Base-by-base conservation (phyloP, 164 flowering plant species). In the Taxillus chinensis region DNA sequence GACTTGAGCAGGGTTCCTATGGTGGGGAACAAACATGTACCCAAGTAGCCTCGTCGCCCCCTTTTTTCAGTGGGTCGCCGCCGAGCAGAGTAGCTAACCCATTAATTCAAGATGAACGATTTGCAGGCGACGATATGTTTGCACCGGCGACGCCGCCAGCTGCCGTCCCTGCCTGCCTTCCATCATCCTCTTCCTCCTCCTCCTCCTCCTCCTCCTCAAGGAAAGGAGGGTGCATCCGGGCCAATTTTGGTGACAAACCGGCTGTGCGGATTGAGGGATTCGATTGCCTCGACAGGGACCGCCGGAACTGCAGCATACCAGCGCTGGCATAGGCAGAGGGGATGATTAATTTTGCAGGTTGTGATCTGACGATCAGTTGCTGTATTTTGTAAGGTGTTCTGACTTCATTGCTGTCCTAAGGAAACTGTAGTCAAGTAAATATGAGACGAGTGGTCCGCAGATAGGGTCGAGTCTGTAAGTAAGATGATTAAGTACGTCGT, bases 81-180 rank as follows among this genome's bases (percentile, higher is more conserved):
- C 91, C 91, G 64, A 77, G 87, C 74, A 77, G 91, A 82, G 86
- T 80, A 54, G 71, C 87, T 69, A 85, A 86, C 81, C 91, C 91
- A 62, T 59, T 83, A 71, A 80, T 80, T 67, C 86, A 82, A 62
- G 91, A 86, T 57, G 78, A 80, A 27, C 81, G 79, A 27, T 86
- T 86, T 45, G 77, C 83, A 70, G 83, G 82, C 51, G 83, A 74
- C 16, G 70, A 77, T 57, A 10, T 68, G 65, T 5, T 72, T 66
- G 77, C 79, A 9, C 8, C 67, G 11, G 65, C 76, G 1, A 68
- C 73, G 3, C 55, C 58, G 53, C 57, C 69, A 7, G 52, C 73
- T 1, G 27, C 27, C 27, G 27, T 27, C 27, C 46, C 46, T 43
- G 8, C 46, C 10, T 15, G 67, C 14, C 69, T 76, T 3, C 62